Conservation (phyloP, 2,329 filamentous ascomycete genomes). For the Hymenoscyphus repandus region DNA sequence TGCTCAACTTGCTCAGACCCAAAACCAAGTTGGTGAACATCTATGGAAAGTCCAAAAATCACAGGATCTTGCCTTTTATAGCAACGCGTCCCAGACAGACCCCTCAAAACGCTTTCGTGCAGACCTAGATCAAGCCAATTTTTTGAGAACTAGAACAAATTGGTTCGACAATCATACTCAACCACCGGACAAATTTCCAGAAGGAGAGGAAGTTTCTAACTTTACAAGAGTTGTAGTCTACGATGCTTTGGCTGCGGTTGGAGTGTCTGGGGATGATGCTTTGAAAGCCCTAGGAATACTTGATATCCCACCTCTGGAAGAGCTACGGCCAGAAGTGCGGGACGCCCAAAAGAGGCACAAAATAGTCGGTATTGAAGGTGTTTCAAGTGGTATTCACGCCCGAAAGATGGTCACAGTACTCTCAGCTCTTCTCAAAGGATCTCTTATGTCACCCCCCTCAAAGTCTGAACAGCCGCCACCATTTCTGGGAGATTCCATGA, state of each 20-base stretch:
- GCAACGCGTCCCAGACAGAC: slow-evolving; percentile 6
- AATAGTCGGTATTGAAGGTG: slow-evolving; percentile 5
- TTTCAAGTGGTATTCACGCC: not conserved
- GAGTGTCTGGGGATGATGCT: slow-evolving; percentile 22
- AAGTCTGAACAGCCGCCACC: not conserved
- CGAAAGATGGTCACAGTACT: slow-evolving; percentile 2
- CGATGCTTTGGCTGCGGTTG: slow-evolving; percentile 27
- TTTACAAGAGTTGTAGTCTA: slow-evolving; percentile 25
- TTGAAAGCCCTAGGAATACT: slow-evolving; percentile 9
- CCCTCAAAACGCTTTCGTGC: slow-evolving; percentile 13
- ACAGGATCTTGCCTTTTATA: slow-evolving; percentile 25
- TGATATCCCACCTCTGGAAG: not conserved
- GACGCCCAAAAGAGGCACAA: not conserved
- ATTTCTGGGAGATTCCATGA: not conserved
- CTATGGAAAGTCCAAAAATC: slow-evolving; percentile 18
- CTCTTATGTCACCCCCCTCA: not conserved
- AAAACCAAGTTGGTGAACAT: slow-evolving; percentile 21
- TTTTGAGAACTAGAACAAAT: slow-evolving; percentile 18
- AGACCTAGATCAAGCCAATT: slow-evolving; percentile 24
- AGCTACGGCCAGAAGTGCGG: not conserved
- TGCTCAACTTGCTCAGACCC: slow-evolving; percentile 8
- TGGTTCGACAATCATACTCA: slow-evolving; percentile 11
- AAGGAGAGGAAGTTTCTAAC: slow-evolving; percentile 18
- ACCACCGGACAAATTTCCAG: slow-evolving; percentile 10
- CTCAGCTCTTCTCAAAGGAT: slow-evolving; percentile 8